Percentiles rank a stretch among this genome's conserved stretches.
phyloP scores from a whole-genome alignment of 2,329 filamentous ascomycete genomes.

The Aspergillus fructus region DNA sequence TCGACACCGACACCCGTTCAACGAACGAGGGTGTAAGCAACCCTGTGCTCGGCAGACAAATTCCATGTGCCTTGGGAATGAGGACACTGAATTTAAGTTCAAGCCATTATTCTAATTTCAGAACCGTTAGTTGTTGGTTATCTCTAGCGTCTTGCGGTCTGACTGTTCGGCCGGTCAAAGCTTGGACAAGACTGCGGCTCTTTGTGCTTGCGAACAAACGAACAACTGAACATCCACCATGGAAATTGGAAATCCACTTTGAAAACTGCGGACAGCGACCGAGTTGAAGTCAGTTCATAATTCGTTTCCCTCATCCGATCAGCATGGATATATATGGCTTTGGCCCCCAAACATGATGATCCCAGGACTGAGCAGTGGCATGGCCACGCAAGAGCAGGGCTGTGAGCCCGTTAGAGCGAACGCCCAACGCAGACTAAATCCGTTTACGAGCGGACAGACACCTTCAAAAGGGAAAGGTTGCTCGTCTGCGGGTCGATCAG shows the following conservation, averaged over 20 bases:
- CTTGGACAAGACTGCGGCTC: not conserved
- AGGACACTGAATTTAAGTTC: not conserved
- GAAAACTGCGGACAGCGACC: not conserved
- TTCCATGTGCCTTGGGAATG: not conserved
- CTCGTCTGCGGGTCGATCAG: not conserved
- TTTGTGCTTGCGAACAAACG: not conserved
- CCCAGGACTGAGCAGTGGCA: not conserved
- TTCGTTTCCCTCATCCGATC: not conserved
- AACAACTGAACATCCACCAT: not conserved
- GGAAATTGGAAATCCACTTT: not conserved
- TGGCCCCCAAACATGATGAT: constrained; percentile 9
- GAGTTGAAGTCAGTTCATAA: not conserved
- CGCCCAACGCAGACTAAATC: not conserved
- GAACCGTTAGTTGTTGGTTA: not conserved
- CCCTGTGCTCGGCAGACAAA: not conserved
- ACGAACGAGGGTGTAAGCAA: too few species aligned
- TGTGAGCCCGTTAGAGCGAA: not conserved
- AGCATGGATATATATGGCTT: not conserved
- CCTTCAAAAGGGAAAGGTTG: not conserved
- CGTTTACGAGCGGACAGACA: not conserved
- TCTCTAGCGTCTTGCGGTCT: not conserved
- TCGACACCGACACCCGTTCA: too few species aligned
- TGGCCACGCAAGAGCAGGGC: constrained; percentile 10
- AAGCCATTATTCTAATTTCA: not conserved
- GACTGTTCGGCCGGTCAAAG: not conserved